These are phyloP conservation scores for Amanita subjunquillea DNA, from an alignment of 768 basidiomycete species.

Conservation along the genomic window DNA sequence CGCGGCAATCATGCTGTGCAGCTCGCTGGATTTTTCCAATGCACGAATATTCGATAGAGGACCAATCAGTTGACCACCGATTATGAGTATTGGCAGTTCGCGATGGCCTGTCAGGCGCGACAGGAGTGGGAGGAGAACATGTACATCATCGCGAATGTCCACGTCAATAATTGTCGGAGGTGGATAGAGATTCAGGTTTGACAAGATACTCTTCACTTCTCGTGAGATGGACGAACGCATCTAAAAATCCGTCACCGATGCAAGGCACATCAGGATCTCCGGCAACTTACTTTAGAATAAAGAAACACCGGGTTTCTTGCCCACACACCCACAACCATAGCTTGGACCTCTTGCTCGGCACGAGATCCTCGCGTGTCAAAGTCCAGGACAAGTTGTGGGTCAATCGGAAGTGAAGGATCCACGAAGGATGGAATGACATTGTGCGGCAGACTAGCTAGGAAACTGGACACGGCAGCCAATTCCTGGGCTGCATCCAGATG, in stretches of 20 bases:
- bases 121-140: constrained; percentile 52
- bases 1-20: constrained; percentile 36
- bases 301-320: constrained; percentile 62
- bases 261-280: constrained; percentile 8
- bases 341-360: constrained; percentile 48
- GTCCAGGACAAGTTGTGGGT: constrained; percentile 74
- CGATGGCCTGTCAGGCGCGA: constrained; percentile 43
- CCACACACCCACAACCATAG: constrained; percentile 62
- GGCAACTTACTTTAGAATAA: constrained; percentile 50
- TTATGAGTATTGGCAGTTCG: constrained; percentile 56
- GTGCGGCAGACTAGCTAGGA: constrained; percentile 63
- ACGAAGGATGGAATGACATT: constrained; percentile 63
- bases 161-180: constrained; percentile 60
- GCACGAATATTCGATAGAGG: constrained; percentile 40
- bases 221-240: constrained; percentile 54
- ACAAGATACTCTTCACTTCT: constrained; percentile 53
- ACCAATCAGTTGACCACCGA: constrained; percentile 54
- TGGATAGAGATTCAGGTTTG: constrained; percentile 47
- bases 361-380: constrained; percentile 66
- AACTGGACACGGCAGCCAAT: constrained; percentile 64
- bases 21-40: constrained; percentile 38
- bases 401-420: constrained; percentile 55
- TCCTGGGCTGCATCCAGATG: constrained; percentile 46
- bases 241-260: constrained; percentile 22
- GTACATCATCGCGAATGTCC: constrained; percentile 62